A percentile compares a stretch with the other conserved stretches of the same genome.
These are phyloP conservation scores for Suillus subluteus DNA, from an alignment of 768 basidiomycete genomes.

Conservation along the genomic window DNA sequence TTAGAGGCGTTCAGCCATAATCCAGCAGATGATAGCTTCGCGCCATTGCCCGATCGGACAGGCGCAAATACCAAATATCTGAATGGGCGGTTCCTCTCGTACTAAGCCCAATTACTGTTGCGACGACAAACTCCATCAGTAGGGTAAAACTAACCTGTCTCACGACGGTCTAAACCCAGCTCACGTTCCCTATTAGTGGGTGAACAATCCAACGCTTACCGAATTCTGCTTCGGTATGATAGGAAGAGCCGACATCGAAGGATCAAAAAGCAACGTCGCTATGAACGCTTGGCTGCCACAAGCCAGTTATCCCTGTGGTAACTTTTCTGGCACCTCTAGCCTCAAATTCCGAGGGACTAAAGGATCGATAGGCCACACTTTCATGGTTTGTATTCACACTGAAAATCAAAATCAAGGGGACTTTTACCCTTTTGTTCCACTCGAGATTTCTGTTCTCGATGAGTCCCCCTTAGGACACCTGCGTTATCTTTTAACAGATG, in stretches of 20 bases:
- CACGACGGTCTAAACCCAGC: constrained; percentile 84
- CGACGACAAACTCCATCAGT: constrained; percentile 72
- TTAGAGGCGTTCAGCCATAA: constrained; percentile 87
- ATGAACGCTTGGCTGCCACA: constrained; percentile 80
- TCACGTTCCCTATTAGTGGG: constrained; percentile 81
- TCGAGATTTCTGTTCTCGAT: constrained; percentile 80
- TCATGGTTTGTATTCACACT: constrained; percentile 82
- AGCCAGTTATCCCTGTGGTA: constrained; percentile 31
- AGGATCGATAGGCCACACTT: constrained; percentile 85
- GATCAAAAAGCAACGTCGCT: constrained; percentile 84
- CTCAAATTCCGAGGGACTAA: constrained; percentile 79
- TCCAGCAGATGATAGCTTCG: constrained; percentile 83
- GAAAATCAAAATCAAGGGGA: constrained; percentile 83
- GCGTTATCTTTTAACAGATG: constrained; percentile 82
- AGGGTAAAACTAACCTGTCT: constrained; percentile 89
- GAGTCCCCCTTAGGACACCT: constrained; percentile 82
- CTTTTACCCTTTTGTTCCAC: constrained; percentile 81
- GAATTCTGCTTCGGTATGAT: constrained; percentile 82
- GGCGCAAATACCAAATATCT: constrained; percentile 82
- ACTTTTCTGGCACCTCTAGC: constrained; percentile 78
- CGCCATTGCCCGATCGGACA: constrained; percentile 79
- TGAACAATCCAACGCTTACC: constrained; percentile 83
- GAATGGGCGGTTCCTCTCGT: constrained; percentile 84
- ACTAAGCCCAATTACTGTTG: constrained; percentile 82
- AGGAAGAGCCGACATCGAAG: constrained; percentile 84